Conservation (phyloP, 257 asterid genomes). For the Solanum raphanifolium region DNA sequence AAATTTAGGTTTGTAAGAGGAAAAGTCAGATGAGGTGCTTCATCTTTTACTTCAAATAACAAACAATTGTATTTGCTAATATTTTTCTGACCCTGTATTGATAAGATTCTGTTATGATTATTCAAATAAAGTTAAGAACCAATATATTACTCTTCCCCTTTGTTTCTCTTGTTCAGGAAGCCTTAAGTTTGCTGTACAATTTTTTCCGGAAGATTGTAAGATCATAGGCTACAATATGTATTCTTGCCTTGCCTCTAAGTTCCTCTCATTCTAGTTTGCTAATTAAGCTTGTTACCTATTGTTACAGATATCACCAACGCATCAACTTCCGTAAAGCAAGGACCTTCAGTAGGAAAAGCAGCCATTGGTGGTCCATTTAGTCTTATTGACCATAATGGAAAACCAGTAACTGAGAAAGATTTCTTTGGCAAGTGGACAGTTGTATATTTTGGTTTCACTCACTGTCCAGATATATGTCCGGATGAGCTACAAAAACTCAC, state of each 20-base stretch:
- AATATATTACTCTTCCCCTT: background rate
- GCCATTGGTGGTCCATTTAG: conserved; percentile 89
- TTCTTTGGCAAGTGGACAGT: conserved; percentile 82
- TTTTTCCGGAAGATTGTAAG: background rate
- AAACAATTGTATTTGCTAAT: background rate
- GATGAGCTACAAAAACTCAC: conserved; percentile 87
- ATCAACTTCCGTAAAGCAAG: conserved; percentile 54
- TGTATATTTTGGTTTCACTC: conserved; percentile 88
- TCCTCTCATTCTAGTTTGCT: background rate
- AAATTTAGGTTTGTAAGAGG: background rate
- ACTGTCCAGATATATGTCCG: conserved; percentile 98
- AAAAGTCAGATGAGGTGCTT: background rate
- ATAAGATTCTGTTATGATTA: background rate
- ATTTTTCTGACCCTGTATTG: background rate
- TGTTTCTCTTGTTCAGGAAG: background rate
- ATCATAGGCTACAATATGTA: background rate
- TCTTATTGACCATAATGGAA: conserved; percentile 83
- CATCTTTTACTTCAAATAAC: background rate
- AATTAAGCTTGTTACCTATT: background rate
- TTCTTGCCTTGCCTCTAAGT: background rate
- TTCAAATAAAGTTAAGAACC: background rate
- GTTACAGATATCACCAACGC: conserved; percentile 54
- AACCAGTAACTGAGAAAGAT: conserved; percentile 62
- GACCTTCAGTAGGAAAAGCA: conserved; percentile 84
- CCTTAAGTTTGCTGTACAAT: no score